A percentile compares a stretch with the other conserved stretches of the same genome.
phyloP scores from a whole-genome alignment of 108 stramenopile genomes.

The Schizochytrium sp. region DNA sequence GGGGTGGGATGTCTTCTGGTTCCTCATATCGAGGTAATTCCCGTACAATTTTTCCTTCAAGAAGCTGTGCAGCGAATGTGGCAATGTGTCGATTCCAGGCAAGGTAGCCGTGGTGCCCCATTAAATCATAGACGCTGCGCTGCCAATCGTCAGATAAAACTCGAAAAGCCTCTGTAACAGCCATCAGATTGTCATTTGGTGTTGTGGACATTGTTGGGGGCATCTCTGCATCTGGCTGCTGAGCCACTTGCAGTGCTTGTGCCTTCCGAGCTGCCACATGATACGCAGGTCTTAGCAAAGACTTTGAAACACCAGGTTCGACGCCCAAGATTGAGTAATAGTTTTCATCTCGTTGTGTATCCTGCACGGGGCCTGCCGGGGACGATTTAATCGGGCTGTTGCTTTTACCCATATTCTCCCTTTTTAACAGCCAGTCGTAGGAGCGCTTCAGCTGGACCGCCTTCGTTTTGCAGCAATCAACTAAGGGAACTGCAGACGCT shows the following conservation, averaged over 20 bases:
- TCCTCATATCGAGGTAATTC: not conserved
- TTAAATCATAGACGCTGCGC: slow-evolving; percentile 23
- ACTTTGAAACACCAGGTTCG: not conserved
- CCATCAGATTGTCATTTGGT: not conserved
- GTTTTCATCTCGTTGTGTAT: not conserved
- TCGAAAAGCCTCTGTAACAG: not conserved
- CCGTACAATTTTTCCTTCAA: not conserved
- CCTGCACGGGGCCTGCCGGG: no score
- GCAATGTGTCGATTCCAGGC: slow-evolving; percentile 46
- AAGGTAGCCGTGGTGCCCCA: slow-evolving; percentile 15
- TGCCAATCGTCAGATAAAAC: slow-evolving; percentile 12
- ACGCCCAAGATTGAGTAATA: not conserved
- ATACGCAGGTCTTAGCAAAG: not conserved
- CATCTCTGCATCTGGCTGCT: no score
- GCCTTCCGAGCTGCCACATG: not conserved
- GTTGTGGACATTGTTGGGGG: no score
- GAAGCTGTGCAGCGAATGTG: not conserved
- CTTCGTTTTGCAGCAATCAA: no score
- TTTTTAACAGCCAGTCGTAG: not conserved
- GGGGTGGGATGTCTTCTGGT: not conserved
- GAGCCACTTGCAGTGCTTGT: not conserved
- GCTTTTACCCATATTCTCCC: not conserved
- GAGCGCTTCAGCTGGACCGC: not conserved
- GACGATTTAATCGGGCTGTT: not conserved
- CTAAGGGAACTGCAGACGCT: no score